Evolutionary conservation across 345 rosid genomes (phyloP), one percentile per base, ranked within the genome.

Genomic region (Capsella bursapastoris): DNA sequence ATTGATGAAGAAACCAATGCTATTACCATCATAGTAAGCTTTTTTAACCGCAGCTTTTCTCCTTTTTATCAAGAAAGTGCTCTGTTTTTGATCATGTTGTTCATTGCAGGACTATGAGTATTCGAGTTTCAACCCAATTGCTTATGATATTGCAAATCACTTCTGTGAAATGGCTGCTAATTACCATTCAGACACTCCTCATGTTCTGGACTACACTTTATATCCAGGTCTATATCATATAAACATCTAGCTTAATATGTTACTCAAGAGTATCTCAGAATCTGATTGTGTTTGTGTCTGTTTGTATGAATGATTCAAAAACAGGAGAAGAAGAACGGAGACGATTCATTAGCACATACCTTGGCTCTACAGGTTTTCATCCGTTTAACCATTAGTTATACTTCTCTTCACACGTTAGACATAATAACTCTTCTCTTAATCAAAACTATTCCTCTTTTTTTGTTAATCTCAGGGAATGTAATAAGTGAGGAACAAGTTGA

Each of bases 151-250:
- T 40, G 98, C 99, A 7, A 95, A 95, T 75, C 98, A 95, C 78
- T 95, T 95, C 86, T 90, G 99, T 15, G 99, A 90, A 80, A 92
- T 92, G 98, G 89, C 81, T 10, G 98, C 96, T 56, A 83, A 95
- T 81, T 95, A 95, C 80, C 97, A 95, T 80, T 81, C 98, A 0
- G 93, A 92, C 22, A 87, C 84, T 8, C 99, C 99, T 60, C 99
- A 92, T 81, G 35, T 90, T 73, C 66, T 92, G 50, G 96, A 95
- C 78, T 89, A 81, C 65, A 78, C 74, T 68, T 71, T 56, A 56
- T 95, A 90, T 78, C 98, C 97, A 81, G 96, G 99, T 90, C 15
- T 40, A 67, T 32, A 52, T 49, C 65, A 32, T 60, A 32, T 14
- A 38, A 49, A 31, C 31, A 14, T 31, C 49, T 68, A 43, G 38